Base-by-base conservation (phyloP, 108 stramenopile genomes). In the Nitzschia sp. region DNA sequence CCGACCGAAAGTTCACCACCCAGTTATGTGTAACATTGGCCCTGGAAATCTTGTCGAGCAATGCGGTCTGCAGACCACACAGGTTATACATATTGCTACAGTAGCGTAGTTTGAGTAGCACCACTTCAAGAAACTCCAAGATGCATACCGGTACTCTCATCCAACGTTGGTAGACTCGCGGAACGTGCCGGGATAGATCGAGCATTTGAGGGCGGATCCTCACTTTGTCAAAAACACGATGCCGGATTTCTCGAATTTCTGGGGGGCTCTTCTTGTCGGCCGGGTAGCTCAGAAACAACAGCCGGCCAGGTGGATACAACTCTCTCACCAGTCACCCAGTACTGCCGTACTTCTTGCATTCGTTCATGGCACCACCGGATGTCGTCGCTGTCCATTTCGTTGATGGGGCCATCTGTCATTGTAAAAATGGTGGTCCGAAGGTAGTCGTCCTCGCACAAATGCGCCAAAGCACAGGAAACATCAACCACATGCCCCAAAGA, bases 401-500 rank as follows among this genome's bases (percentile, higher is more conserved):
- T 63, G 0, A 66, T 30, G 34, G 48, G 64, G 1, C 59, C 71
- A 32, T 66, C 59, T 13, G 83, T 82, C 18, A 64, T 69, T 32
- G 62, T 47, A 17, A 86, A 49, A 26, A 88, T 82, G 21, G 69
- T 58, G 15, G 75, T 59, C 70, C 90, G 48, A 54, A 91, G 54
- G 2, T 74, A 77, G 36, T 66, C 59, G 24, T 91, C 81, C 47
- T 78, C 79, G 56, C 90, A 91, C 8, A 91, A 72, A 28, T 62
- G 28, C 18, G 82, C 79, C 32, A 91, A 51, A 0, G 79, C 85
- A 9, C 56, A 59, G 1, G 85, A 69, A 24, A 81, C 28, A 59
- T 91, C 84, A 26, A 87, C 85, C 3, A 91, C 24, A 73, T 91
- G 90, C 1, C 90, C 90, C 21, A 91, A 59, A 55, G 81, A 83